Evolutionary conservation across 2,329 filamentous ascomycete genomes (phyloP), one percentile per base, ranked within the genome.

Genomic region (Xylaria sp.): DNA sequence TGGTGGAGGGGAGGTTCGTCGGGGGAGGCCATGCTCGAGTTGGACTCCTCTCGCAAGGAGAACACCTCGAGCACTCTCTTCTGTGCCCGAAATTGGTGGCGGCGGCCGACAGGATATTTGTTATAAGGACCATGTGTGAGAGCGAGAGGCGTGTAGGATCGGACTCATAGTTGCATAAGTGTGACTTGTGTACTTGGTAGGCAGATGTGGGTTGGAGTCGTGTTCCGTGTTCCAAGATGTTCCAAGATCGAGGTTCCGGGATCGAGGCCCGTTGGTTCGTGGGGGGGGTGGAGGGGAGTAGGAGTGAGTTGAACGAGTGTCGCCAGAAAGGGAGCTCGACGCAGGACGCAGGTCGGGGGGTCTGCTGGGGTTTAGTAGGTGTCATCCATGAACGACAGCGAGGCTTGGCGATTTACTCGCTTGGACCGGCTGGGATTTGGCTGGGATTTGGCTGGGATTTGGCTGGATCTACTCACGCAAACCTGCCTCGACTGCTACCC

Each of bases 61-160:
- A 71, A 70, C 51, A 67, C 51, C 60, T 67, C 67, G 57, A 68
- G 69, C 70, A 72, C 72, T 42, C 17, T 46, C 53, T 45, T 60
- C 45, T 59, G 60, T 57, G 50, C 46, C 46, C 53, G 54, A 42
- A 56, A 61, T 57, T 17, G 53, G 45, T 50, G 55, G 56, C 35
- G 63, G 49, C 56, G 52, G 37, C 60, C 60, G 40, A 37, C 37
- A 21, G 28, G n/a, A 15, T 21, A 46, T n/a, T 21, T 31, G 42
- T 21, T 31, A 40, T 46, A 21, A 12, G 42, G 25, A 64, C 42
- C 49, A 58, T 60, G 47, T 55, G 63, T 61, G 52, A 45, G 40
- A 57, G 63, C 60, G 52, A 45, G 40, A 57, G 33, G n/a, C 7
- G 40, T 57, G 35, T 45, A 47, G 53, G 45, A 17, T 37, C 45